Evolutionary conservation across 2,329 filamentous ascomycete genomes (phyloP), one percentile per base, ranked within the genome.

Genomic region (Colletotrichum abscissum): DNA sequence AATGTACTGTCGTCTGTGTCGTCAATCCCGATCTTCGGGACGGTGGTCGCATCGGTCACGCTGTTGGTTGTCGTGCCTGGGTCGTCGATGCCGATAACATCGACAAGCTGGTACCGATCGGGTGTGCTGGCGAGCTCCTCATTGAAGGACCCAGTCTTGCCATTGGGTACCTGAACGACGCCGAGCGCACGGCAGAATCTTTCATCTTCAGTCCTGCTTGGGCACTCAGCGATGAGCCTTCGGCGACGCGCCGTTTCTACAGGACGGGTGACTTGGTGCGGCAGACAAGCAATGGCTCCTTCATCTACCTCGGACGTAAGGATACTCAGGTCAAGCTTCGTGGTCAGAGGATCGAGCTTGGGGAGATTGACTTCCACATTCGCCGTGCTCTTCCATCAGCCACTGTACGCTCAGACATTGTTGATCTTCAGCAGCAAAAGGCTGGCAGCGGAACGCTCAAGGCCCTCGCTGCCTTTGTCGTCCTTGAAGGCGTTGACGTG

Each of bases 151-250:
- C 86, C 3, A 81, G 84, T 7, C 80, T 90, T 19, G 86, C 84
- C n/a, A 79, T 82, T 26, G 87, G 86, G 14, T 90, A 90, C 71
- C 78, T 88, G n/a, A 84, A 86, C 54, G 83, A 87, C 22, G 77
- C 80, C 0, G 78, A 79, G n/a, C 86, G 87, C 74, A 89, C 88
- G 0, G 78, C 79, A 5, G 83, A 82, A 30, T 80, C 81, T 0
- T 90, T 89, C 63, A 81, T 88, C 28, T 77, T 81, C 38, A 81
- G 84, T 42, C 82, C 83, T 1, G 68, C 69, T 1, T 88, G 85
- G 86, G 75, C 81, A 4, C 74, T 75, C 30, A 69, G 75, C 46
- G 79, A 78, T 67, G 79, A 78, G 3, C 78, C 78, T 4, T 75
- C 74, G 28, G 79, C 79, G 46, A 76, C 74, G 56, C 78, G 76